Conservation (phyloP, 345 rosid species). For the Conringia planisiliqua region DNA sequence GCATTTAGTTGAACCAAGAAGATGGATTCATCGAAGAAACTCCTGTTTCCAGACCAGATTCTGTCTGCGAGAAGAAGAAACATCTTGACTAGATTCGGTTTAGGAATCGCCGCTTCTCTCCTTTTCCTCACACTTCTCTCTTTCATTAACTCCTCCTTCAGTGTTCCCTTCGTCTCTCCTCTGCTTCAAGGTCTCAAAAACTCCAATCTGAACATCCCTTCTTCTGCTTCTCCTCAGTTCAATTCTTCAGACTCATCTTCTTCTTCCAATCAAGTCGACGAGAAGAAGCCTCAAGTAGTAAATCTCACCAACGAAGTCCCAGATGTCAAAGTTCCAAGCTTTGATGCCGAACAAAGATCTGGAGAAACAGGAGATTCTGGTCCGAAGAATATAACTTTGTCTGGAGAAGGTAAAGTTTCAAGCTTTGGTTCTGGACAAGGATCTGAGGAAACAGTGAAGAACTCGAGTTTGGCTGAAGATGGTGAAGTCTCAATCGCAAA, state of each 20-base stretch:
- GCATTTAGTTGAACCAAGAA: neutral
- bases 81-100: constrained; percentile 45
- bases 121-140: constrained; percentile 43
- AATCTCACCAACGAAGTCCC: constrained; percentile 14
- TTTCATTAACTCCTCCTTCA: constrained; percentile 41
- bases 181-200: constrained; percentile 41
- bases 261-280: constrained; percentile 27
- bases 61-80: constrained; percentile 41
- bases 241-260: constrained; percentile 9
- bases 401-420: constrained; percentile 28
- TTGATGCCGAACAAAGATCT: constrained; percentile 24
- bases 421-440: constrained; percentile 22
- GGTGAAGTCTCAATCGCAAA: neutral
- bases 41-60: constrained; percentile 43
- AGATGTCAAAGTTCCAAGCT: constrained; percentile 33
- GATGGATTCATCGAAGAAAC: constrained; percentile 49
- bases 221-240: constrained; percentile 5
- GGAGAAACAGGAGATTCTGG: constrained; percentile 2
- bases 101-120: constrained; percentile 48
- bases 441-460: constrained; percentile 21
- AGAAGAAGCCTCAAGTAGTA: neutral
- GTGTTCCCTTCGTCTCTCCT: constrained; percentile 39
- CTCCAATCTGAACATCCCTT: constrained; percentile 30
- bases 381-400: constrained; percentile 3
- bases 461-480: constrained; percentile 5